Evolutionary conservation across 768 basidiomycete species (phyloP), one percentile per base, ranked within the genome.

Genomic region (Glaciozyma antarctica): DNA sequence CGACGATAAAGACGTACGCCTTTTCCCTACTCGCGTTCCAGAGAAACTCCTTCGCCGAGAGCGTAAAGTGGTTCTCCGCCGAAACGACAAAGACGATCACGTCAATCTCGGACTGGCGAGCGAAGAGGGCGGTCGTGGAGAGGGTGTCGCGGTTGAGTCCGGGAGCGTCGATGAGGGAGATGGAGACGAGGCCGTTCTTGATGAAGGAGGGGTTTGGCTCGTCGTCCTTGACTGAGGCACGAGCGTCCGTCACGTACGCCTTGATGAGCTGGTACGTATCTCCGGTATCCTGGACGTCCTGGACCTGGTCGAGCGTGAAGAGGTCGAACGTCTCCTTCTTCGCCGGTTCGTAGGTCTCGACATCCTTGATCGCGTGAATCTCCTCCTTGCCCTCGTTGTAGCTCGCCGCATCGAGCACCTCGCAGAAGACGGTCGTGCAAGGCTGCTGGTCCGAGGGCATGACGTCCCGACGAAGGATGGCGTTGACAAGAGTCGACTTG

Each of bases 361-460:
- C 38, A 45, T 75, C 69, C 74, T 84, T 86, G 72, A 89, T 78
- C 49, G 93, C 77, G 71, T 97, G 92, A 22, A 91, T 84, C 77
- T 93, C 89, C 76, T 97, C 92, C 58, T 81, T 78, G 22, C 86
- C 87, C 26, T 79, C 77, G 59, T 74, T 74, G 75, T 90, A 90
- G 73, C 90, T 89, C 34, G 84, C 80, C 3, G 88, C 89, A 73
- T 93, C 90, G 69, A 89, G 88, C 2, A 99, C 95, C 77, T 98
- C 92, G 77, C 90, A 94, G 75, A 99, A 99, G 38, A 91, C 86
- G 34, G 91, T 91, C 0, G 95, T 99, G 77, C 92, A 90, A 5
- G 95, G 95, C 75, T 98, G 95, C 75, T 99, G 92, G 77, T 99
- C 95, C 65, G 93, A 86, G 12, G 95, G 92, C 87, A 99, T 90